Evolutionary conservation across 208 protist species (phyloP), one percentile per base, ranked within the genome.

Genomic region (Acanthamoeba royreba): DNA sequence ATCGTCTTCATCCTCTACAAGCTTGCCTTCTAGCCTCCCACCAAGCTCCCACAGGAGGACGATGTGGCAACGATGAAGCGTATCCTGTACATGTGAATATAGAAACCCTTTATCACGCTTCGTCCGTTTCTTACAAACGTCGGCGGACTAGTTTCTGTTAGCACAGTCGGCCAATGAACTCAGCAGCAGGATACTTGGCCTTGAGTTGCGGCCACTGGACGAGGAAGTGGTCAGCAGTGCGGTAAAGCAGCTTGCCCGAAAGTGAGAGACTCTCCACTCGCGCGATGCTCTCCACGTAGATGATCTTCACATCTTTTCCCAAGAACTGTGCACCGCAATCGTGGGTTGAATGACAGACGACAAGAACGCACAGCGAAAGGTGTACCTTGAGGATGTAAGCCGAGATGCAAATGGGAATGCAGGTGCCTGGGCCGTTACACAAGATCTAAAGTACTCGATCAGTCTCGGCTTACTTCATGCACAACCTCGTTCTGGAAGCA

Each of bases 371-470:
- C 45, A 72, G 83, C 9, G 33, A 17, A 8, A 93, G 35, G 42
- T 35, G 22, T 25, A 95, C 45, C 46, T 83, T 72, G 17, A 96
- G 47, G 2, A 96, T 22, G 35, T 90, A 86, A 17, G 96, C 96
- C 5, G 91, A 25, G 9, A 94, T 11, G 31, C 72, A 94, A 25
- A 98, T 93, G n/a, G 97, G 97, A 1, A 98, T 58, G 85, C 97
- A 97, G 8, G 97, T 98, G 38, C 97, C 97, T 5, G 97, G 97
- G 31, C 97, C 97, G 77, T 98, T 98, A 92, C 93, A 96, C 4
- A 98, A 40, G 7, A 97, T 94, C 96, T 96, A 63, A 52, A 89
- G 35, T 63, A 81, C 92, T 95, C 38, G 94, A 93, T 42, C 92
- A 95, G 93, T 53, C 31, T 15, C 46, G 28, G 40, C 86, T 61